Conservation (phyloP, 768 basidiomycete species). For the Lentinula lateritia region DNA sequence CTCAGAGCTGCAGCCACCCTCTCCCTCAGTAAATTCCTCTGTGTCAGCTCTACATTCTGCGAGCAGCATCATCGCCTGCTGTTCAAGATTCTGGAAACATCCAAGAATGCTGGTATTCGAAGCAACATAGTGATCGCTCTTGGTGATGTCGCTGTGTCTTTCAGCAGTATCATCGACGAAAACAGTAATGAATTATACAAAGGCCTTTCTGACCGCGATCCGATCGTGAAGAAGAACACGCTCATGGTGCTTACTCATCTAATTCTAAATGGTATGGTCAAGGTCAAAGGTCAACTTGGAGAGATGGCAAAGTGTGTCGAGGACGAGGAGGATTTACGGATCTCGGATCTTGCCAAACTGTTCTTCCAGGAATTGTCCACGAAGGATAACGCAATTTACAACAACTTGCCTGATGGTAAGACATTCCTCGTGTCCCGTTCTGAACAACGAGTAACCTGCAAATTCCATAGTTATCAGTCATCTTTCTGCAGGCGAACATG, state of each 20-base stretch:
- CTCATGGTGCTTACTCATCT: slow-evolving; percentile 97
- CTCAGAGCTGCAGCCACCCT: slow-evolving; percentile 84
- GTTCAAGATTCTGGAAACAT: slow-evolving; percentile 92
- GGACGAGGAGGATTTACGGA: slow-evolving; percentile 82
- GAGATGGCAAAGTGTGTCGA: slow-evolving; percentile 99
- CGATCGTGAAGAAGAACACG: slow-evolving; percentile 97
- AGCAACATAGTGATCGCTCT: slow-evolving; percentile 97
- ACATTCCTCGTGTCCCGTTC: not conserved
- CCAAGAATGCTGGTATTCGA: slow-evolving; percentile 83
- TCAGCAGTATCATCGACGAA: slow-evolving; percentile 95
- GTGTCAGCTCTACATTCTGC: slow-evolving; percentile 91
- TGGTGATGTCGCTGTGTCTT: slow-evolving; percentile 97
- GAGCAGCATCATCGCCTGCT: slow-evolving; percentile 83
- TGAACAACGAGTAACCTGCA: slow-evolving; percentile 5
- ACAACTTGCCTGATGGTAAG: slow-evolving; percentile 93
- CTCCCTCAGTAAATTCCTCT: slow-evolving; percentile 93
- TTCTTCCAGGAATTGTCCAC: slow-evolving; percentile 96
- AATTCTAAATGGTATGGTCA: slow-evolving; percentile 98
- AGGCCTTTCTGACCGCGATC: slow-evolving; percentile 80
- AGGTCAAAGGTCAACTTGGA: slow-evolving; percentile 97
- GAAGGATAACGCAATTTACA: slow-evolving; percentile 99
- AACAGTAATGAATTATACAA: slow-evolving; percentile 94
- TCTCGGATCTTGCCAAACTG: slow-evolving; percentile 92
- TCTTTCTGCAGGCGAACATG: slow-evolving; percentile 83
- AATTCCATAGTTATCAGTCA: slow-evolving; percentile 79